Evolutionary conservation across 2,329 filamentous ascomycete species (phyloP).

Genomic region (Dichotomopilus funicola): DNA sequence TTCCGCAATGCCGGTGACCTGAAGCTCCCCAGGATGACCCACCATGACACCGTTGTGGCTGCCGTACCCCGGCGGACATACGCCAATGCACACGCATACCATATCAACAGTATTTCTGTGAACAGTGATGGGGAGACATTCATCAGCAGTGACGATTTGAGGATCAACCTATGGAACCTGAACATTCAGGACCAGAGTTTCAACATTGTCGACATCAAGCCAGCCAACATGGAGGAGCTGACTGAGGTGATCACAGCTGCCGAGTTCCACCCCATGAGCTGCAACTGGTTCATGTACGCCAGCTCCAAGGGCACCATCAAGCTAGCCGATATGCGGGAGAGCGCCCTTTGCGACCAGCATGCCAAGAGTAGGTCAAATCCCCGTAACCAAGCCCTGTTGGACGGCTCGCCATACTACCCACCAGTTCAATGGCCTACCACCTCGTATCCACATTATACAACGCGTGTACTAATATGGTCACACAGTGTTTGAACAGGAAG

Average conservation of each 20-base stretch:
- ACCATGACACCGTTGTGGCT: constrained; percentile 96
- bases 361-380: constrained; percentile 67
- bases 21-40: constrained; percentile 91
- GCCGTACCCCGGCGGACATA: constrained; percentile 94
- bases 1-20: constrained; percentile 79
- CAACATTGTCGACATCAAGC: constrained; percentile 99
- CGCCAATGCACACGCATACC: constrained; percentile 96
- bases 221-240: constrained; percentile 98
- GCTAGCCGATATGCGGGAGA: constrained; percentile 96
- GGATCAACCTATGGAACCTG: constrained; percentile 98
- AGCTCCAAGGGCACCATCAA: constrained; percentile 99
- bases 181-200: constrained; percentile 99
- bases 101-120: constrained; percentile 99
- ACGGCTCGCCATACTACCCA: no score
- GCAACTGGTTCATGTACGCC: constrained; percentile 99
- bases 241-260: constrained; percentile 98
- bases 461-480: constrained; percentile 3
- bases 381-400: background rate
- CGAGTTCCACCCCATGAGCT: constrained; percentile 93
- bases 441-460: no score
- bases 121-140: constrained; percentile 99
- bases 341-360: constrained; percentile 90
- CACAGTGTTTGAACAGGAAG: constrained; percentile 95
- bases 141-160: constrained; percentile 95
- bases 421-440: no score